Base-by-base conservation (phyloP, 169 alveolate genomes). In the Plasmodium gallinaceum region DNA sequence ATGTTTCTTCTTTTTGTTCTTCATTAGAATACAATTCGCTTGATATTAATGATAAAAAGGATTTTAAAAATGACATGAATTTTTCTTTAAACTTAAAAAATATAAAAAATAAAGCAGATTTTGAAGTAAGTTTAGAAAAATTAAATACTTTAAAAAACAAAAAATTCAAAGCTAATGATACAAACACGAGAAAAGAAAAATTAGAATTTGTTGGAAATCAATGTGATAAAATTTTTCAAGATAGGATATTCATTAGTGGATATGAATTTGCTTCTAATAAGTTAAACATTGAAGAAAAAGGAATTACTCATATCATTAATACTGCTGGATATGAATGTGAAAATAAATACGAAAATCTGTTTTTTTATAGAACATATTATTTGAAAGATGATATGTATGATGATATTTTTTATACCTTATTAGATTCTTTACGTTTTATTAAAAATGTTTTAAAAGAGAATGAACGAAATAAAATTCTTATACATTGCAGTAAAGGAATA, bases 401-500 rank as follows among this genome's bases (percentile, higher is more conserved):
- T 52, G 89, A 92, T 16, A 75, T 92, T n/a, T 88, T 80, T 61
- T 88, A 86, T 22, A 70, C 64, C 7, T 48, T 92, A 14, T 66
- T 88, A 10, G 93, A 92, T 60, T 72, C 90, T 12, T 37, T 64
- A 46, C 86, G 85, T 54, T 88, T 66, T 69, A 88, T 90, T 7
- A 72, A 88, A 43, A n/a, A 39, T 60, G 20, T 69, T 83, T 24
- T 92, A 68, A 46, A 60, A 51, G 42, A 60, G 73, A 66, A 72
- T 58, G 39, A 75, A 32, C 48, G 46, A 18, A 87, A 78, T 48
- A 73, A 85, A 60, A 73, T 93, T 26, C 78, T 74, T 22, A 90
- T 93, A 24, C 95, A 93, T 57, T 93, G 95, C 57, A 83, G 69
- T 5, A 90, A 85, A 39, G 95, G 95, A 24, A 88, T 93, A 54